Percentiles rank a stretch among this genome's conserved stretches.
Evolutionary conservation across 257 asterid species (phyloP).

Genomic region (Sherardia arvensis): DNA sequence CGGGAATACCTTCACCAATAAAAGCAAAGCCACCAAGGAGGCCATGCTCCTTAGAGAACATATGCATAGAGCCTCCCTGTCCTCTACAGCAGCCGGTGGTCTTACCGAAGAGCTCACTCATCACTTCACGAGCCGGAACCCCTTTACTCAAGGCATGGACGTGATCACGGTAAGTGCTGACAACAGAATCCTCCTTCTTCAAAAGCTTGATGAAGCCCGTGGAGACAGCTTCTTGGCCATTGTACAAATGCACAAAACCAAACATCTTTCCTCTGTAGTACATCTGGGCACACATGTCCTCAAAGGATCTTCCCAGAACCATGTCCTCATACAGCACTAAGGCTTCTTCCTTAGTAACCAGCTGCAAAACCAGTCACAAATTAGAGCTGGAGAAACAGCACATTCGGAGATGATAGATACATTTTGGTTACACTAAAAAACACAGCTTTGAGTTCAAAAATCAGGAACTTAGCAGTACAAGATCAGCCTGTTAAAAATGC

Average conservation of each 20-base stretch:
- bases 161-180: constrained; percentile 92
- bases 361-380: constrained; percentile 25
- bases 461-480: neutral
- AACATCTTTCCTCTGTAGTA: constrained; percentile 98
- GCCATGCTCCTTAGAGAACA: constrained; percentile 97
- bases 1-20: constrained; percentile 94
- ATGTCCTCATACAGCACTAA: constrained; percentile 79
- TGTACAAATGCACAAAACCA: constrained; percentile 91
- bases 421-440: too few relatives aligned
- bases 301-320: constrained; percentile 78
- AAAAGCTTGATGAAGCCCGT: constrained; percentile 92
- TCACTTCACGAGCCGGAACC: constrained; percentile 83
- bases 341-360: constrained; percentile 84
- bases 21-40: constrained; percentile 93
- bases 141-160: constrained; percentile 98
- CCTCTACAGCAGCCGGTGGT: constrained; percentile 98
- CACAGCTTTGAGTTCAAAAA: neutral
- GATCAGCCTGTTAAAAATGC: neutral
- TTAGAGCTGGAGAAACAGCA: neutral
- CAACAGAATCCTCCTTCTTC: constrained; percentile 73
- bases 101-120: constrained; percentile 98
- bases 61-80: constrained; percentile 99
- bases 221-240: constrained; percentile 96
- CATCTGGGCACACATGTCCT: constrained; percentile 99
- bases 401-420: too few relatives aligned